These are phyloP conservation scores for Cyphellophora europaea DNA, from an alignment of 2,329 filamentous ascomycete species.

Conservation along the genomic window DNA sequence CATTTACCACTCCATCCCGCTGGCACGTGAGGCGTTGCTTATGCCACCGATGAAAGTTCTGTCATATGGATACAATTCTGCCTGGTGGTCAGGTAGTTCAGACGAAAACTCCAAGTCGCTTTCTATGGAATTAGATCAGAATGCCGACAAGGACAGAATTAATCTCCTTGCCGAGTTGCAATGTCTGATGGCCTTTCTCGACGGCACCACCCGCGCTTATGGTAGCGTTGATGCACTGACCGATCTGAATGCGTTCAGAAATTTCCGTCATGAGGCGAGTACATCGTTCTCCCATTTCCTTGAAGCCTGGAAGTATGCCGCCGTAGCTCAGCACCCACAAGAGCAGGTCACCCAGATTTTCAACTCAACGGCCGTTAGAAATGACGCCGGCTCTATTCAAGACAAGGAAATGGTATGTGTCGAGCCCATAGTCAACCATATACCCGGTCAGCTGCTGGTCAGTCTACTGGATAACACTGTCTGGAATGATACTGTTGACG, in stretches of 20 bases:
- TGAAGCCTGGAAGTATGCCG: conserved; percentile 39
- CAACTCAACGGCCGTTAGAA: conserved; percentile 34
- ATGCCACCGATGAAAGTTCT: conserved; percentile 33
- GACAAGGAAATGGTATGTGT: conserved; percentile 30
- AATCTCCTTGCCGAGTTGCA: conserved; percentile 49
- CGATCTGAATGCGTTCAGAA: conserved; percentile 28
- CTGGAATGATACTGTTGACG: conserved; percentile 33
- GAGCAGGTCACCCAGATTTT: conserved; percentile 36
- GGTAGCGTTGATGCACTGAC: conserved; percentile 45
- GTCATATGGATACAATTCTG: conserved; percentile 46
- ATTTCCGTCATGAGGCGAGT: conserved; percentile 24
- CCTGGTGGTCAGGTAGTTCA: conserved; percentile 54
- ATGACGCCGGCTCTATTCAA: conserved; percentile 17
- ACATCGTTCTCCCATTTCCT: conserved; percentile 34
- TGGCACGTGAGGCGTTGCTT: conserved; percentile 48
- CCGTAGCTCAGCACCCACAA: conserved; percentile 30
- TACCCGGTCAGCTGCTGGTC: conserved; percentile 38
- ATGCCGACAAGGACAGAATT: conserved; percentile 25
- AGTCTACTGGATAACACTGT: conserved; percentile 44
- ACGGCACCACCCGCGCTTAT: conserved; percentile 48
- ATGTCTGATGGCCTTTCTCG: conserved; percentile 52
- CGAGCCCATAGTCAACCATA: conserved; percentile 28
- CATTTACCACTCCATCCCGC: conserved; percentile 53
- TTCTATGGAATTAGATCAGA: conserved; percentile 27
- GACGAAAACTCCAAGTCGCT: conserved; percentile 43